Base-by-base conservation (phyloP, 2,329 filamentous ascomycete genomes). In the Fusarium verticillioides region DNA sequence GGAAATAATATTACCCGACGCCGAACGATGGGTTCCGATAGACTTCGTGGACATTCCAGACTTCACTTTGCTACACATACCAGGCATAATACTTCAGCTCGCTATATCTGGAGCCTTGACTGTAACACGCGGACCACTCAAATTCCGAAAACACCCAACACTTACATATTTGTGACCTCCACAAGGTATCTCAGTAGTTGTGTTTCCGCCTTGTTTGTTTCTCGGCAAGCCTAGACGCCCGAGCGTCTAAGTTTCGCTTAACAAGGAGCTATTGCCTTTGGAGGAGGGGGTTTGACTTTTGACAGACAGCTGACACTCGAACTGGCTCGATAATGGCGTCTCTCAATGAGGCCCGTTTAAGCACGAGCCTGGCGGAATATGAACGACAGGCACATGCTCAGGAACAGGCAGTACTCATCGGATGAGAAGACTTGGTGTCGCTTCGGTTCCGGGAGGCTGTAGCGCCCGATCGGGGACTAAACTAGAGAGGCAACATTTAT, bases 1-100 rank as follows among this genome's bases (percentile, higher is more conserved):
- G 44, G 32, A 70, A 63, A 46, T 62, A 59, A 42, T 63, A 69
- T 58, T 53, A 39, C 37, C 39, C 26, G 47, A 26, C 39, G 47
- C 57, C 42, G 37, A 49, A 36, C 58, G 56, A 57, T 50, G 40
- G 52, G 52, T 16, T 34, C 28, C 40, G 43, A 69, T 75, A 69
- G 47, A 73, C 65, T 76, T 77, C 42, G 36, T 42, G 11, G 59
- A 30, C 75, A 77, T 77, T 77, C 73, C 74, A 63, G 28, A 56
- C 42, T 39, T 52, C 42, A 42, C 43, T 71, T 67, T 34, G 12
- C 23, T 46, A 36, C 26, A 28, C 44, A 46, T 47, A 28, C n/a
- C 44, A 59, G 37, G 34, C 16, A 63, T 34, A 50, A 42, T 9
- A 32, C n/a, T 28, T 56, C 40, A 59, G 44, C 49, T 70, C 34